A percentile compares a stretch with the other conserved stretches of the same genome.
These are phyloP conservation scores for Aulographum hederae DNA, from an alignment of 2,329 filamentous ascomycete species.

Conservation along the genomic window DNA sequence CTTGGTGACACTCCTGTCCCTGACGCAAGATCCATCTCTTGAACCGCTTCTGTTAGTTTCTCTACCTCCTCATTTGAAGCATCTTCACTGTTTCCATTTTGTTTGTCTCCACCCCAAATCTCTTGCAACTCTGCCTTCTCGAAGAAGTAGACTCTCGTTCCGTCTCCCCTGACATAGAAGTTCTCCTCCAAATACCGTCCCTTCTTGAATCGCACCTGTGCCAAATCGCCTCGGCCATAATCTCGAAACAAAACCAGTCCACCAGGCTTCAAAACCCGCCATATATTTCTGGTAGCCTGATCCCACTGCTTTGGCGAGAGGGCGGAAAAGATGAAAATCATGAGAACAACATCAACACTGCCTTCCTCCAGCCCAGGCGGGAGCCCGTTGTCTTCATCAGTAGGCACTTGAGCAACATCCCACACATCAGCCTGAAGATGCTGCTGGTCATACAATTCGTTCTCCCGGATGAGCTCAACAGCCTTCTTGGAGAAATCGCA, in stretches of 20 bases:
- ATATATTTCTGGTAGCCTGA: slow-evolving; percentile 63
- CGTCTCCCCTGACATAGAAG: slow-evolving; percentile 91
- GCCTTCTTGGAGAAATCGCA: slow-evolving; percentile 95
- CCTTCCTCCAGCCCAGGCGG: slow-evolving; percentile 60
- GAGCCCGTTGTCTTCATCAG: slow-evolving; percentile 33
- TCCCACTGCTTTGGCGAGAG: slow-evolving; percentile 72
- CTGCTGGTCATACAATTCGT: slow-evolving; percentile 55
- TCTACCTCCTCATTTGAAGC: slow-evolving; percentile 1
- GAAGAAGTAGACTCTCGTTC: slow-evolving; percentile 95
- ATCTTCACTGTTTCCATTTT: slow-evolving; percentile 2
- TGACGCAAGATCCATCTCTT: no score
- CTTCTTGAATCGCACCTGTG: slow-evolving; percentile 94
- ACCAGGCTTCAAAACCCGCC: slow-evolving; percentile 70
- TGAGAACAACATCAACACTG: slow-evolving; percentile 78
- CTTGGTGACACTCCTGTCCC: no score
- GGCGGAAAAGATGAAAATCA: slow-evolving; percentile 97
- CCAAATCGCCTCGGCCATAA: slow-evolving; percentile 87
- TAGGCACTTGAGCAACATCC: slow-evolving; percentile 50
- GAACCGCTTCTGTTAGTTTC: slow-evolving; percentile 8
- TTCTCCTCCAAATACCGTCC: slow-evolving; percentile 88
- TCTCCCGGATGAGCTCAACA: slow-evolving; percentile 74
- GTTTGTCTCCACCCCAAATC: slow-evolving; percentile 49
- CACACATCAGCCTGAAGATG: slow-evolving; percentile 82
- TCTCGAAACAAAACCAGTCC: slow-evolving; percentile 92
- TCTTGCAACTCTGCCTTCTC: slow-evolving; percentile 62